These are phyloP conservation scores for Wickerhamiella sergipiensis DNA, from an alignment of 805 yeast species.

Conservation along the genomic window DNA sequence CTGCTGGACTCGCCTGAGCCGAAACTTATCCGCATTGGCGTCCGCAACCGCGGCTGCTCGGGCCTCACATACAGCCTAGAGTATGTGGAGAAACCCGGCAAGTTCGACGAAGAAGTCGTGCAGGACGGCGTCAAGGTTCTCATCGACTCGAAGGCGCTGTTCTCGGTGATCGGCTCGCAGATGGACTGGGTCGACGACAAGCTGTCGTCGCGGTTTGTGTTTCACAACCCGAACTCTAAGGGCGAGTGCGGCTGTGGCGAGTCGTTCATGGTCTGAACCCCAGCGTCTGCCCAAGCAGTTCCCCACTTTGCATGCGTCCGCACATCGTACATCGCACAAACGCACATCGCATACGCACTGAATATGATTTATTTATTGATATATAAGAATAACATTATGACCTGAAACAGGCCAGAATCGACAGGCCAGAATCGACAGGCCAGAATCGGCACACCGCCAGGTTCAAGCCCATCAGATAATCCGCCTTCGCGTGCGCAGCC, in stretches of 20 bases:
- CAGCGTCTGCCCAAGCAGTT: too few species aligned
- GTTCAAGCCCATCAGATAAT: too few species aligned
- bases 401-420: neutral
- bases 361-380: neutral
- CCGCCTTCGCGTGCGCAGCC: too few species aligned
- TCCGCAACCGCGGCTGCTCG: slow-evolving; percentile 92
- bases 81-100: slow-evolving; percentile 82
- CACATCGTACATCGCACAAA: too few species aligned
- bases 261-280: slow-evolving; percentile 95
- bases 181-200: slow-evolving; percentile 98
- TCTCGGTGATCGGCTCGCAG: slow-evolving; percentile 90
- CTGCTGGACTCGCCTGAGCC: slow-evolving; percentile 75
- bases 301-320: too few species aligned
- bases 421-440: too few species aligned
- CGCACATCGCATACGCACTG: too few species aligned
- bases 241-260: slow-evolving; percentile 99
- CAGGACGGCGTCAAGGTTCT: slow-evolving; percentile 90
- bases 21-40: slow-evolving; percentile 80
- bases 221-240: slow-evolving; percentile 90
- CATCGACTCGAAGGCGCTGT: slow-evolving; percentile 90
- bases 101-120: slow-evolving; percentile 80
- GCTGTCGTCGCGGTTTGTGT: slow-evolving; percentile 74
- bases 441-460: too few species aligned
- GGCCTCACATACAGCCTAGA: slow-evolving; percentile 86
- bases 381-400: neutral